phyloP scores from a whole-genome alignment of 345 rosid genomes.

The Linum tenue region DNA sequence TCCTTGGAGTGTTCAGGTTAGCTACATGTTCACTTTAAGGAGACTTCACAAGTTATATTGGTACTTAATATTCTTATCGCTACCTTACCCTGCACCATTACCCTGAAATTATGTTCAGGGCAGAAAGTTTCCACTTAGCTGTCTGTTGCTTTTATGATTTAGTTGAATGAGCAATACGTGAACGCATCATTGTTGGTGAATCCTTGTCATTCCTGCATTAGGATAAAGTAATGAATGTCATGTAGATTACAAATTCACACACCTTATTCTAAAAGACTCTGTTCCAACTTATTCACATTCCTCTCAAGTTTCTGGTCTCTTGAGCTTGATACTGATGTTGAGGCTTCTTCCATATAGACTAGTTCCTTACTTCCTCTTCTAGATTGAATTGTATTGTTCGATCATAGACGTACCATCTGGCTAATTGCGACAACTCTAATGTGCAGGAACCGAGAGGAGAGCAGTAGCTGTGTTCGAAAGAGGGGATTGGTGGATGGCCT shows the following conservation, averaged over 20 bases:
- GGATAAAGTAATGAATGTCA: too few species aligned
- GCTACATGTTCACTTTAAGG: not conserved
- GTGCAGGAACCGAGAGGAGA: constrained; percentile 72
- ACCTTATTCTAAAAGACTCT: too few species aligned
- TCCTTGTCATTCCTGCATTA: too few species aligned
- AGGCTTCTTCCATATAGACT: not conserved
- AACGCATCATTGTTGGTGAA: not conserved
- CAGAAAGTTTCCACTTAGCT: not conserved
- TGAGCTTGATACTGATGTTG: not conserved
- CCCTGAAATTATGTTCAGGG: not conserved
- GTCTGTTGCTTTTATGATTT: not conserved
- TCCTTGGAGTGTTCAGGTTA: constrained; percentile 70
- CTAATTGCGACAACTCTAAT: not conserved
- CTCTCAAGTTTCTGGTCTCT: not conserved
- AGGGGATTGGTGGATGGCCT: constrained; percentile 58
- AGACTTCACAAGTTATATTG: not conserved
- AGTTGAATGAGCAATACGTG: not conserved
- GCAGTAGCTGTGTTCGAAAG: constrained; percentile 87
- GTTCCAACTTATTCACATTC: too few species aligned
- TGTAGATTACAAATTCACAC: not conserved
- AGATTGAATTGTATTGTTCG: not conserved
- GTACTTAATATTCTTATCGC: not conserved
- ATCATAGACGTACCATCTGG: not conserved
- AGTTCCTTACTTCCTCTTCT: too few species aligned
- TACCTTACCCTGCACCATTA: too few species aligned